These are phyloP conservation scores for Lachnellula subtilissima DNA, from an alignment of 2,329 filamentous ascomycete species.

Conservation along the genomic window DNA sequence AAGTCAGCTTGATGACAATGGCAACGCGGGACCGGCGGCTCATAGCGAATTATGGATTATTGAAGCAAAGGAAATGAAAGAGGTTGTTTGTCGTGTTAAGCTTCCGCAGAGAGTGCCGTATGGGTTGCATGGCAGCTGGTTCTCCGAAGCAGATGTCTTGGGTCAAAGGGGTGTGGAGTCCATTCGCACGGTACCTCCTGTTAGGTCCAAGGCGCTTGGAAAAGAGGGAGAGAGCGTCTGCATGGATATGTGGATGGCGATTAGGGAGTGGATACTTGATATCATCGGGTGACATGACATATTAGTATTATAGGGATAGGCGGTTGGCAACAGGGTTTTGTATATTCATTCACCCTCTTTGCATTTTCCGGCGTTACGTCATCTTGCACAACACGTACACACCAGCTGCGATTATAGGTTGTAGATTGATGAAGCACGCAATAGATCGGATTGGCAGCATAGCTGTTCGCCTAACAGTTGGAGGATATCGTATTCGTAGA, in stretches of 20 bases:
- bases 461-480: no score
- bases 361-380: no score
- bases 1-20: conserved; percentile 46
- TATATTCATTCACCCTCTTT: no score
- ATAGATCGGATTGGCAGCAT: no score
- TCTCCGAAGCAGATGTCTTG: conserved; percentile 47
- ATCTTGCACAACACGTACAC: no score
- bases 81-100: conserved; percentile 52
- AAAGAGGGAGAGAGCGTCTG: not conserved
- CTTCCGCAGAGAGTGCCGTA: conserved; percentile 67
- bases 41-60: conserved; percentile 64
- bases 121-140: conserved; percentile 62
- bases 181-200: conserved; percentile 16
- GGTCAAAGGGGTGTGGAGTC: conserved; percentile 36
- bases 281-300: conserved; percentile 6
- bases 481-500: no score
- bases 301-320: no score
- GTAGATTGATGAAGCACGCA: no score
- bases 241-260: conserved; percentile 17
- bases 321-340: no score
- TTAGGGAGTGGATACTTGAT: conserved; percentile 16
- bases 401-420: no score
- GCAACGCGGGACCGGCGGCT: conserved; percentile 35
- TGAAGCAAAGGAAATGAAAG: conserved; percentile 57
- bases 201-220: not conserved